These are phyloP conservation scores for Thozetella sp. DNA, from an alignment of 495 filamentous ascomycete species.

Conservation along the genomic window DNA sequence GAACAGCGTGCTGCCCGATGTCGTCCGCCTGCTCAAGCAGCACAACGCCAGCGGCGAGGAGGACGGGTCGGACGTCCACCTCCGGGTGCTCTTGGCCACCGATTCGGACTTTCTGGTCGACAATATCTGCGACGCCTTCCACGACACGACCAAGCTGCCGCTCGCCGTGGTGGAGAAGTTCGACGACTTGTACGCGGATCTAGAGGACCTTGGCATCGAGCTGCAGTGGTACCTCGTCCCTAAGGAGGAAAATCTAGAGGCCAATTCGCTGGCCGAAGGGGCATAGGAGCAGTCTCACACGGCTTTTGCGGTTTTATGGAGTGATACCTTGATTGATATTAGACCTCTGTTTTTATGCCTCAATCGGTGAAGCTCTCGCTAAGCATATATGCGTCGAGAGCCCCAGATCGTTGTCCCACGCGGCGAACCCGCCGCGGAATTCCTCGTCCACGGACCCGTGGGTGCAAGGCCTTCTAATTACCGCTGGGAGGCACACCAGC, in stretches of 20 bases:
- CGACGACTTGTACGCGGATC: neutral
- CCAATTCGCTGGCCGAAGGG: neutral
- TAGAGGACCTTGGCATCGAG: neutral
- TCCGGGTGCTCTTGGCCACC: neutral
- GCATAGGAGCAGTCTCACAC: too few species aligned
- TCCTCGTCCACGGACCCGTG: too few species aligned
- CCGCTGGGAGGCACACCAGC: slow-evolving; percentile 23
- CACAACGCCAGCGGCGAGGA: neutral
- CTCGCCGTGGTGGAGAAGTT: neutral
- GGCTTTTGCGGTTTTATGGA: too few species aligned
- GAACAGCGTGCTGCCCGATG: neutral
- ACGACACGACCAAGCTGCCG: neutral
- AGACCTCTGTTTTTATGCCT: too few species aligned
- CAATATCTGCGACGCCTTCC: neutral
- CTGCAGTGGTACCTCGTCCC: neutral
- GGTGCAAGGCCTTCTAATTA: too few species aligned
- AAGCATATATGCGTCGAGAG: too few species aligned
- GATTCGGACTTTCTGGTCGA: neutral
- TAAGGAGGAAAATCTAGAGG: neutral
- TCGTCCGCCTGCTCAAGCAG: neutral
- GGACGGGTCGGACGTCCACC: neutral
- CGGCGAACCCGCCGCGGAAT: too few species aligned
- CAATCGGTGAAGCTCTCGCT: too few species aligned
- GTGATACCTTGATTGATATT: too few species aligned
- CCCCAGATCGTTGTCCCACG: too few species aligned